Evolutionary conservation across 2,329 filamentous ascomycete species (phyloP).

Genomic region (Xylariales sp.): DNA sequence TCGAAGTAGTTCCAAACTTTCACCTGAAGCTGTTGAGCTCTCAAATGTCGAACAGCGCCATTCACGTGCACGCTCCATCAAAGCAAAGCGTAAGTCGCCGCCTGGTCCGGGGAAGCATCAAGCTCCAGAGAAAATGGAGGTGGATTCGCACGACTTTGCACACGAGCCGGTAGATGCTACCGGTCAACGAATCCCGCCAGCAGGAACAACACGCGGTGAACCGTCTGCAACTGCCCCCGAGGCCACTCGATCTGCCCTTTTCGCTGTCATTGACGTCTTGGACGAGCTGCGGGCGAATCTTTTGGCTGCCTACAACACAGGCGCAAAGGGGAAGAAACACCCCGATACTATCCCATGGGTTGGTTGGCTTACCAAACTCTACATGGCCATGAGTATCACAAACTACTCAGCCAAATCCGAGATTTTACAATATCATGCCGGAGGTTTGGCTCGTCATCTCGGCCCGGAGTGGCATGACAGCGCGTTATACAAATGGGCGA

Average conservation of each 20-base stretch:
- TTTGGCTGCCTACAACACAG: slow-evolving; percentile 21
- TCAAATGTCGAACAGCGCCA: slow-evolving; percentile 6
- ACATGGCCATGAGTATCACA: slow-evolving; percentile 36
- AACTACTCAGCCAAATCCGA: slow-evolving; percentile 31
- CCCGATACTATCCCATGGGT: slow-evolving; percentile 21
- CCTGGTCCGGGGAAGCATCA: not conserved
- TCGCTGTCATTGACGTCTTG: slow-evolving; percentile 17
- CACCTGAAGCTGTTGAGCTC: not conserved
- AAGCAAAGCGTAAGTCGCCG: not conserved
- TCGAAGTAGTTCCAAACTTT: slow-evolving; percentile 2
- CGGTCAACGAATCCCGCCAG: slow-evolving; percentile 4
- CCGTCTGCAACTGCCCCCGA: not conserved
- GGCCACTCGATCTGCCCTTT: slow-evolving; percentile 8
- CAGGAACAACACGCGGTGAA: not conserved
- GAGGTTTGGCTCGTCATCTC: slow-evolving; percentile 27
- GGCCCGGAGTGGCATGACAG: slow-evolving; percentile 27
- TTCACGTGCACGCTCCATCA: slow-evolving; percentile 4
- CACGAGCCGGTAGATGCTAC: not conserved
- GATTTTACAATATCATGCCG: slow-evolving; percentile 40
- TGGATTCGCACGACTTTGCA: slow-evolving; percentile 10
- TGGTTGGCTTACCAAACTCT: slow-evolving; percentile 26
- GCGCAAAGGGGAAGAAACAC: slow-evolving; percentile 23
- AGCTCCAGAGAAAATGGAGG: not conserved
- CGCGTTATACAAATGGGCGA: slow-evolving; percentile 24
- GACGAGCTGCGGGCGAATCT: slow-evolving; percentile 21